phyloP scores from a whole-genome alignment of 352 stramenopile species.

The Pythium aphanidermatum region DNA sequence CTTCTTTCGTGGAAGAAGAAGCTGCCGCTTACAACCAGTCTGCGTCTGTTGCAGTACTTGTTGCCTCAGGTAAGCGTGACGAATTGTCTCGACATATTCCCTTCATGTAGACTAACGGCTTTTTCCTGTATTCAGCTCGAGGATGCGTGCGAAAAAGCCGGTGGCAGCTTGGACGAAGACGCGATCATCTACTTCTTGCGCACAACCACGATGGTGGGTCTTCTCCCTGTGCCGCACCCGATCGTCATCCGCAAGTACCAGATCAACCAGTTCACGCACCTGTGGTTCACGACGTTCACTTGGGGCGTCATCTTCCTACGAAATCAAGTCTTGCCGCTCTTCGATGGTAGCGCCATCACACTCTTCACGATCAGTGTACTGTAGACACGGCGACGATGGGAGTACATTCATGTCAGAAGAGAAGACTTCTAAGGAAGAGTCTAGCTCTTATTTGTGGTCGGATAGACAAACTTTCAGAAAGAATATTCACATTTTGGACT shows the following conservation, averaged over 20 bases:
- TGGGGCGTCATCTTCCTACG: constrained; percentile 99
- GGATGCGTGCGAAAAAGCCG: constrained; percentile 64
- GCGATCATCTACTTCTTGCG: constrained; percentile 96
- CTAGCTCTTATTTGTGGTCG: too few relatives aligned
- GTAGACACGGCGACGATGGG: constrained; percentile 20
- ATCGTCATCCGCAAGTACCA: constrained; percentile 99
- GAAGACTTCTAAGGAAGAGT: too few relatives aligned
- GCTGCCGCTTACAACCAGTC: constrained; percentile 93
- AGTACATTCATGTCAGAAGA: too few relatives aligned
- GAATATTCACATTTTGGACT: constrained; percentile 14
- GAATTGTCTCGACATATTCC: background rate
- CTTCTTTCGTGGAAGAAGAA: constrained; percentile 92
- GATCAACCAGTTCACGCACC: constrained; percentile 97
- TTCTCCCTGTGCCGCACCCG: constrained; percentile 94
- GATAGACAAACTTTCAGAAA: too few relatives aligned
- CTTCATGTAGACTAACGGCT: background rate
- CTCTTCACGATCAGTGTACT: constrained; percentile 92
- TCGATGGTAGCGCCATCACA: constrained; percentile 95
- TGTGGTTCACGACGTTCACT: constrained; percentile 99
- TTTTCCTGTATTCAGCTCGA: constrained; percentile 36
- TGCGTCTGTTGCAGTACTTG: constrained; percentile 92
- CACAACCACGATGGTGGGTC: constrained; percentile 98
- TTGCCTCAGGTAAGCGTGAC: constrained; percentile 74
- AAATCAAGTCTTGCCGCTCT: constrained; percentile 95
- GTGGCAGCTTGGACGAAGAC: constrained; percentile 91